Evolutionary conservation across 2,329 filamentous ascomycete genomes (phyloP).

Genomic region (Hansfordia pulvinata): DNA sequence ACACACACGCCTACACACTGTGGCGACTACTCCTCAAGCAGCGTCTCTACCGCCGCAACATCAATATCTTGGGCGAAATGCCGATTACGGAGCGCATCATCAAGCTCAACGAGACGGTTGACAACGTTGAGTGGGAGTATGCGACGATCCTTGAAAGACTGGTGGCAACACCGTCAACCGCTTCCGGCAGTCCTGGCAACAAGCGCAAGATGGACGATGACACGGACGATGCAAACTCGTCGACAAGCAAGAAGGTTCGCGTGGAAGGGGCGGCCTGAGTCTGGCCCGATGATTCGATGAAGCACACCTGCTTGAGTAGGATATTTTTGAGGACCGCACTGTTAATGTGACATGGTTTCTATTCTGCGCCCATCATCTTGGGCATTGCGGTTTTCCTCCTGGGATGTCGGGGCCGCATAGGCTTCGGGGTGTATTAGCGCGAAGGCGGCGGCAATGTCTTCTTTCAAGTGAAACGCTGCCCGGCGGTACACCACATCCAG

Average conservation of each 20-base stretch:
- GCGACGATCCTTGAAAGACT: constrained; percentile 40
- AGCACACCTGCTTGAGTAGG: too few species aligned
- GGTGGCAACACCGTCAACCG: constrained; percentile 8
- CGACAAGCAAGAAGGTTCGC: constrained; percentile 30
- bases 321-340: too few species aligned
- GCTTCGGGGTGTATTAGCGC: too few species aligned
- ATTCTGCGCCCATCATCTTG: too few species aligned
- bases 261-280: constrained; percentile 21
- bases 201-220: constrained; percentile 34
- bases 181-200: constrained; percentile 13
- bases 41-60: constrained; percentile 62
- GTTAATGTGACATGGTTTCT: too few species aligned
- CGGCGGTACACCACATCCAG: too few species aligned
- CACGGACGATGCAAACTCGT: constrained; percentile 9
- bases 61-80: constrained; percentile 55
- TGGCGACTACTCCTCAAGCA: constrained; percentile 70
- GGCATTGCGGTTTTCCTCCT: too few species aligned
- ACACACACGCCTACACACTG: constrained; percentile 51
- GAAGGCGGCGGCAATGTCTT: too few species aligned
- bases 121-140: constrained; percentile 60
- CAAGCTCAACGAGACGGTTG: constrained; percentile 57
- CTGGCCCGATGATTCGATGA: too few species aligned
- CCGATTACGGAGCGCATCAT: constrained; percentile 55
- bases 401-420: too few species aligned
- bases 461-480: too few species aligned